Conservation (phyloP, 176 grass and related monocot genomes). For the Bothriochloa decipiens region DNA sequence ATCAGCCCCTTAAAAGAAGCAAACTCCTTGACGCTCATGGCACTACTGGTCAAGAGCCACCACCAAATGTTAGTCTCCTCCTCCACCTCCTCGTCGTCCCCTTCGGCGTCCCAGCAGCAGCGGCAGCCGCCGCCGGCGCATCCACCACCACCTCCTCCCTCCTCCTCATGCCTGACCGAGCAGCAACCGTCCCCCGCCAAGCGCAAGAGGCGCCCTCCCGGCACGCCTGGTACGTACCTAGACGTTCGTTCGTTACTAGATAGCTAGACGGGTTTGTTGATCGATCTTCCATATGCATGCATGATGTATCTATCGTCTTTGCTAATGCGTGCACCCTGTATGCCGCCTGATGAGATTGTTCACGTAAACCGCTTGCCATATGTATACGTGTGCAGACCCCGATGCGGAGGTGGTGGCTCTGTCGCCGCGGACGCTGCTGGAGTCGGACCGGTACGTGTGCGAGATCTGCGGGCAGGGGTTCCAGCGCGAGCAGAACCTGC, state of each 20-base stretch:
- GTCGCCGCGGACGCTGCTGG: constrained; percentile 81
- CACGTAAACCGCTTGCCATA: too few relatives aligned
- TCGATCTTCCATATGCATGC: neutral
- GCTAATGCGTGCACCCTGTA: neutral
- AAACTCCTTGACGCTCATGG: constrained; percentile 45
- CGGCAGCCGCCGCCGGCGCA: neutral
- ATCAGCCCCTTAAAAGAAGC: constrained; percentile 30
- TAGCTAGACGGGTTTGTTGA: neutral
- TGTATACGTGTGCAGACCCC: constrained; percentile 49
- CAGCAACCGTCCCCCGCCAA: constrained; percentile 58
- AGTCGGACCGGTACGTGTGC: constrained; percentile 90
- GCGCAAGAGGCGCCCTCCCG: constrained; percentile 77
- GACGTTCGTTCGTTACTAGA: neutral
- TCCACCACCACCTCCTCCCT: neutral
- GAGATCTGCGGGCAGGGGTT: constrained; percentile 95
- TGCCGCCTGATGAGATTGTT: too few relatives aligned
- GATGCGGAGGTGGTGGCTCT: constrained; percentile 92
- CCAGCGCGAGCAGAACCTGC: constrained; percentile 91
- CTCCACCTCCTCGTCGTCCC: constrained; percentile 46
- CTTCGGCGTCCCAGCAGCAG: constrained; percentile 26
- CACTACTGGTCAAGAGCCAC: constrained; percentile 67
- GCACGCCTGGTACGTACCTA: constrained; percentile 67
- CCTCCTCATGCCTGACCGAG: constrained; percentile 35
- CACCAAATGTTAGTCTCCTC: constrained; percentile 76
- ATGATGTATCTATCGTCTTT: neutral